phyloP scores from a whole-genome alignment of 2,329 filamentous ascomycete genomes.

The Fonsecaea pedrosoi region DNA sequence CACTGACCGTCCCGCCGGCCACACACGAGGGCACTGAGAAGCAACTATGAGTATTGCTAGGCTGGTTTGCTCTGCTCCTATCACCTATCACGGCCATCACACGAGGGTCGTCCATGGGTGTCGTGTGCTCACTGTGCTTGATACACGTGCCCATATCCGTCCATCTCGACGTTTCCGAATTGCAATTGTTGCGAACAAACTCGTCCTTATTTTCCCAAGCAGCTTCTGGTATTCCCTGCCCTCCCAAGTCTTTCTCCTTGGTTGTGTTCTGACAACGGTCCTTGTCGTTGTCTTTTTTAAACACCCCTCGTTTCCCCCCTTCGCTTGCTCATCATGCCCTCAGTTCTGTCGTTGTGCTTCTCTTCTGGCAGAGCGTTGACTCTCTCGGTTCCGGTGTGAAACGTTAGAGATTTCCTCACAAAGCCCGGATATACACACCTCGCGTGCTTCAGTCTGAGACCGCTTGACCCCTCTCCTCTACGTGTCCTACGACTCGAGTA shows the following conservation, averaged over 20 bases:
- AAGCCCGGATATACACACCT: neutral
- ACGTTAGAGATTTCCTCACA: neutral
- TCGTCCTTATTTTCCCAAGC: conserved; percentile 10
- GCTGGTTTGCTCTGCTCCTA: conserved; percentile 29
- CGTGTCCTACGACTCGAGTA: neutral
- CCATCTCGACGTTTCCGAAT: conserved; percentile 26
- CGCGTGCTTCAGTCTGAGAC: conserved; percentile 3
- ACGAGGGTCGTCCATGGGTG: conserved; percentile 31
- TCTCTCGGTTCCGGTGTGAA: neutral
- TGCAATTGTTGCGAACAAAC: neutral
- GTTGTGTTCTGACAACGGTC: neutral
- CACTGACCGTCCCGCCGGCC: conserved; percentile 12
- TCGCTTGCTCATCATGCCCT: neutral
- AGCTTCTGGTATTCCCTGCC: conserved; percentile 5
- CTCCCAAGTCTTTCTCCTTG: neutral
- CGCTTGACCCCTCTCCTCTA: neutral
- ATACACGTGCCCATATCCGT: conserved; percentile 32
- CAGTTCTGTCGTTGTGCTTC: neutral
- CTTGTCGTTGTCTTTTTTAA: neutral
- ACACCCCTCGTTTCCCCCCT: neutral
- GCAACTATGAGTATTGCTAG: neutral
- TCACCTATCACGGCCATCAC: conserved; percentile 25
- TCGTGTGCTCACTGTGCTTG: conserved; percentile 30
- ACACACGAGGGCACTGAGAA: conserved; percentile 7
- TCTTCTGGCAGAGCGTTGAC: neutral